A percentile compares a stretch with the other conserved stretches of the same genome.
phyloP scores from a whole-genome alignment of 202 grass and related monocot species.

The Carex sylvatica region DNA sequence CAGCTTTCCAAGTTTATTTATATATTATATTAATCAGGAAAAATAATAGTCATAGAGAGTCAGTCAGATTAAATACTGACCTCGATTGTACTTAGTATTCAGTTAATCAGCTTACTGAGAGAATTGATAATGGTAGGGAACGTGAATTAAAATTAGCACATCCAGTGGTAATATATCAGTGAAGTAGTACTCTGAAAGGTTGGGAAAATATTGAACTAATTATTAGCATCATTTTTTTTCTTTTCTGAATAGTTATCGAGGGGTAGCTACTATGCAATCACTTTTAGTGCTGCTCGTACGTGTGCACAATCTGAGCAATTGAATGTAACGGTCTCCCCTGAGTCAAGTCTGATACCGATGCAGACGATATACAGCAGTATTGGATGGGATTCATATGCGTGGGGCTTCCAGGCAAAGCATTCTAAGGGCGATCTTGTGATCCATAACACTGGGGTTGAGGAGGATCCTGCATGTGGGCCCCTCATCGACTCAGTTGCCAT shows the following conservation, averaged over 20 bases:
- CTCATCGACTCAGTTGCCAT: constrained; percentile 67
- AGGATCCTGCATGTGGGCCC: constrained; percentile 77
- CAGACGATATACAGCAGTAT: constrained; percentile 64
- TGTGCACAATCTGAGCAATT: constrained; percentile 69
- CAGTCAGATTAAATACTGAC: too few relatives aligned
- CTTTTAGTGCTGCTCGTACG: constrained; percentile 60
- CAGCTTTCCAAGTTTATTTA: too few relatives aligned
- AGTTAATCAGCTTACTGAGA: too few relatives aligned
- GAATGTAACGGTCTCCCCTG: constrained; percentile 54
- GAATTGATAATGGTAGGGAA: too few relatives aligned
- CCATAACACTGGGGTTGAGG: constrained; percentile 65
- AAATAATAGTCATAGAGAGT: too few relatives aligned
- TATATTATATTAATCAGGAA: too few relatives aligned
- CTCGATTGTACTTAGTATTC: too few relatives aligned
- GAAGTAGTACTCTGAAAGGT: background rate
- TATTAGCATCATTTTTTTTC: background rate
- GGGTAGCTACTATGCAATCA: constrained; percentile 52
- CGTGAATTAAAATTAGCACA: background rate
- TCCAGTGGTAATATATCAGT: background rate
- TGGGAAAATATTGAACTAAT: background rate
- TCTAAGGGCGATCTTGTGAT: constrained; percentile 40
- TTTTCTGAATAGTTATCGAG: background rate
- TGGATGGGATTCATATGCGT: constrained; percentile 74
- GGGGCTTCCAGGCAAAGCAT: constrained; percentile 46
- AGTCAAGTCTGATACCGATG: constrained; percentile 50